A percentile compares a stretch with the other conserved stretches of the same genome.
Conservation (phyloP, 2,329 filamentous ascomycete species). For the Aspergillus glaucus region DNA sequence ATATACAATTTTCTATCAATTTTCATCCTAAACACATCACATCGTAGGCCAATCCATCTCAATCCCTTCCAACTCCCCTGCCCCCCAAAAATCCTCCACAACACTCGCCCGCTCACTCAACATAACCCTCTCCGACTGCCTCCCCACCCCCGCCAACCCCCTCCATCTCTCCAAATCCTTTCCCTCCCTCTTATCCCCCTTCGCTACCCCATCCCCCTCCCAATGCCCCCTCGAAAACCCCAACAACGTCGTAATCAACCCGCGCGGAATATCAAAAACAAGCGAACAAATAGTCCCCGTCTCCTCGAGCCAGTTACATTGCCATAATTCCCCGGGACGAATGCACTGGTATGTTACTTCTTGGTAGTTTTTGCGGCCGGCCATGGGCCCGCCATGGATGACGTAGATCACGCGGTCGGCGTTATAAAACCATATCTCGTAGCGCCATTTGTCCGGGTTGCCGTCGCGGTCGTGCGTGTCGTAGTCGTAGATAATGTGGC, state of each 20-base stretch:
- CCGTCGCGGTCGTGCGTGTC: slow-evolving; percentile 43
- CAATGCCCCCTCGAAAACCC: slow-evolving; percentile 53
- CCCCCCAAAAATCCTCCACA: slow-evolving; percentile 45
- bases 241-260: slow-evolving; percentile 48
- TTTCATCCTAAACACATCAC: slow-evolving; percentile 11
- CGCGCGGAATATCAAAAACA: slow-evolving; percentile 49
- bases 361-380: slow-evolving; percentile 49
- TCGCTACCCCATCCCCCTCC: slow-evolving; percentile 45
- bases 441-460: slow-evolving; percentile 54
- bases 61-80: slow-evolving; percentile 44
- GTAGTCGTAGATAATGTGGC: slow-evolving; percentile 55
- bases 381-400: slow-evolving; percentile 57
- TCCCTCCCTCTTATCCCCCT: slow-evolving; percentile 51
- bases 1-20: too few relatives aligned
- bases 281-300: slow-evolving; percentile 53
- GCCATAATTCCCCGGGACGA: slow-evolving; percentile 53
- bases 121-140: slow-evolving; percentile 46
- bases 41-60: slow-evolving; percentile 32
- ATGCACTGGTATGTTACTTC: slow-evolving; percentile 53
- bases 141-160: slow-evolving; percentile 47
- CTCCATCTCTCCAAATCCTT: slow-evolving; percentile 49
- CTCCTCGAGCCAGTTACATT: slow-evolving; percentile 57
- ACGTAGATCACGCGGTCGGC: slow-evolving; percentile 50
- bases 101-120: slow-evolving; percentile 51
- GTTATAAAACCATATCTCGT: slow-evolving; percentile 58